These are phyloP conservation scores for Cladosporium sp. DNA, from an alignment of 2,329 filamentous ascomycete species.

Conservation along the genomic window DNA sequence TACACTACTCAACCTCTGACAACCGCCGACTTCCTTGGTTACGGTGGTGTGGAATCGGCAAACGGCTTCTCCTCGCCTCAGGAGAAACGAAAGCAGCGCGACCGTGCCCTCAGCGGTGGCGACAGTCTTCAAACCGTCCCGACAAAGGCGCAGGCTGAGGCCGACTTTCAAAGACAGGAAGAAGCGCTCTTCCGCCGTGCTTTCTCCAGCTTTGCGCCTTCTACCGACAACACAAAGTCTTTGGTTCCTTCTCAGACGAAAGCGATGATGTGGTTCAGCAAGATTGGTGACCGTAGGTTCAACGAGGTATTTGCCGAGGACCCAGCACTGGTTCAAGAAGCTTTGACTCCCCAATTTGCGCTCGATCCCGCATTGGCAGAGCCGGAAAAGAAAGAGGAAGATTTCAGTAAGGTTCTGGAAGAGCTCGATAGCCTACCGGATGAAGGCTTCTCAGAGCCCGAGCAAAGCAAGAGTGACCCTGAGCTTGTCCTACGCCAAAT, in stretches of 20 bases:
- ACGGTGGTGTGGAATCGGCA: constrained; percentile 41
- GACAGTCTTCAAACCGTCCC: constrained; percentile 41
- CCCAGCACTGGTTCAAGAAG: constrained; percentile 36
- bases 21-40: constrained; percentile 63
- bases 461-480: constrained; percentile 32
- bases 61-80: constrained; percentile 54
- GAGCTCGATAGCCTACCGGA: constrained; percentile 20
- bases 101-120: constrained; percentile 65
- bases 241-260: constrained; percentile 65
- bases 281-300: constrained; percentile 61
- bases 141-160: constrained; percentile 28
- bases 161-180: constrained; percentile 54
- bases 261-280: constrained; percentile 73
- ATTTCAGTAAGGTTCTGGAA: constrained; percentile 27
- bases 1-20: constrained; percentile 66
- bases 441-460: constrained; percentile 17
- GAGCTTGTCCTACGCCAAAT: constrained; percentile 62
- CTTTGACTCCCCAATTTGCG: constrained; percentile 31
- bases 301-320: constrained; percentile 59
- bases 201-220: constrained; percentile 76
- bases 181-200: constrained; percentile 71
- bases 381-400: constrained; percentile 32
- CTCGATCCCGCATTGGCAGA: constrained; percentile 34
- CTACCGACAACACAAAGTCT: constrained; percentile 67
- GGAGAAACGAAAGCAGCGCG: constrained; percentile 64